phyloP scores from a whole-genome alignment of 2,329 filamentous ascomycete species.

The Nothophaeocryptopus gaeumannii region DNA sequence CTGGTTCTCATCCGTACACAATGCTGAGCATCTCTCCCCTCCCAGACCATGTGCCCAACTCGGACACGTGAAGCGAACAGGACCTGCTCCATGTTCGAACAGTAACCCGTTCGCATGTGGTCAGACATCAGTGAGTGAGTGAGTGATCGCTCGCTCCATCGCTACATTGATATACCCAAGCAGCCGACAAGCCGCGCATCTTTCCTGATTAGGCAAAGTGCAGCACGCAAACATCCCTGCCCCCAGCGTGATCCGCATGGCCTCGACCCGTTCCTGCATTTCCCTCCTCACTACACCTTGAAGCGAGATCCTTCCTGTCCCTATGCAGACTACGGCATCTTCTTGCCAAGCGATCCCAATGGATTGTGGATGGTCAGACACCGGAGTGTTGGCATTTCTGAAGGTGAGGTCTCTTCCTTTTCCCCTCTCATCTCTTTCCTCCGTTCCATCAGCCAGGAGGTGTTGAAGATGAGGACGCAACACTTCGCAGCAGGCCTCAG shows the following conservation, averaged over 20 bases:
- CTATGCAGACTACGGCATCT: not conserved
- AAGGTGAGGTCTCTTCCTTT: not conserved
- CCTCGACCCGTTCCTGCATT: constrained; percentile 15
- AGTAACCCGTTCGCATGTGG: too few relatives aligned
- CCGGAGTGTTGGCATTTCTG: not conserved
- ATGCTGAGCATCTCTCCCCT: too few relatives aligned
- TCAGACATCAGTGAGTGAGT: too few relatives aligned
- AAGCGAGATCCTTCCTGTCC: constrained; percentile 12
- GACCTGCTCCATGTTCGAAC: too few relatives aligned
- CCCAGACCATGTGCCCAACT: too few relatives aligned
- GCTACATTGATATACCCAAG: too few relatives aligned
- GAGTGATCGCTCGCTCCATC: too few relatives aligned
- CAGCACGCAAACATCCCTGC: constrained; percentile 6
- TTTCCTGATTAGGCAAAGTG: constrained; percentile 1
- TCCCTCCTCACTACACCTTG: not conserved
- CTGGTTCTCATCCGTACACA: too few relatives aligned
- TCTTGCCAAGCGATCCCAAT: not conserved
- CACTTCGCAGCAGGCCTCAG: constrained; percentile 7
- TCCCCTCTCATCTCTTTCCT: not conserved
- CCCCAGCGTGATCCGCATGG: not conserved
- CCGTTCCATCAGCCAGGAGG: not conserved
- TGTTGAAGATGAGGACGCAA: constrained; percentile 4
- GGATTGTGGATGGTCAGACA: constrained; percentile 5
- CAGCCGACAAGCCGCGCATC: too few relatives aligned
- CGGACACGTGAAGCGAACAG: too few relatives aligned